These are phyloP conservation scores for Picea sitchensis DNA, from an alignment of 75 land plant species.

Conservation along the genomic window DNA sequence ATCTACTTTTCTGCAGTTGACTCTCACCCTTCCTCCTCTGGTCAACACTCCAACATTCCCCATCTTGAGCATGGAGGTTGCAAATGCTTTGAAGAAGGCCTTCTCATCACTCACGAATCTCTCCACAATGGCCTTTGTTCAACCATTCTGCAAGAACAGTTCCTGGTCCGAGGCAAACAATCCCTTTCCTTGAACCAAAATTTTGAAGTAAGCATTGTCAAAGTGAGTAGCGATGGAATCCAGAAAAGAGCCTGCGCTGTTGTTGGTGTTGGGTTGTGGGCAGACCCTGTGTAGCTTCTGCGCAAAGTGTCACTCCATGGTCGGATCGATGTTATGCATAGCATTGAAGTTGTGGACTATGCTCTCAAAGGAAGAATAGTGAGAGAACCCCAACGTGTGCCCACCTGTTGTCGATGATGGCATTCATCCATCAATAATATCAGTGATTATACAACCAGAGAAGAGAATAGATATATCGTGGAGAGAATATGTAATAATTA, in stretches of 20 bases:
- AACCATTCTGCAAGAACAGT: not conserved
- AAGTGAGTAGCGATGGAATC: constrained; percentile 14
- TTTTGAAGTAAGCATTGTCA: constrained; percentile 13
- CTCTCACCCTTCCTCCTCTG: constrained; percentile 20
- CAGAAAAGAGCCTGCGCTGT: not conserved
- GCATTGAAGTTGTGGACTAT: constrained; percentile 17
- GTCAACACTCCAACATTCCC: constrained; percentile 25
- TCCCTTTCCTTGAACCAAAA: not conserved
- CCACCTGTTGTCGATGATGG: constrained; percentile 21
- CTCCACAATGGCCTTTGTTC: constrained; percentile 36
- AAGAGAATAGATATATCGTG: too few relatives aligned
- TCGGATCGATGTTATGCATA: not conserved
- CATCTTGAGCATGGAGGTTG: constrained; percentile 45
- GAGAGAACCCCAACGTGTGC: constrained; percentile 24
- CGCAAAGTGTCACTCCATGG: constrained; percentile 11
- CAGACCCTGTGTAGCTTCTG: constrained; percentile 2
- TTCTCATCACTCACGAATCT: constrained; percentile 31
- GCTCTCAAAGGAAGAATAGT: constrained; percentile 8
- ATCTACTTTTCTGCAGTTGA: constrained; percentile 27
- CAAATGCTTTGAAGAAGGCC: constrained; percentile 50
- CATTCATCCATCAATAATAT: too few relatives aligned
- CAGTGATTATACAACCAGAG: too few relatives aligned
- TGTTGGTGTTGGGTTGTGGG: constrained; percentile 7
- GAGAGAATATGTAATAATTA: too few relatives aligned
- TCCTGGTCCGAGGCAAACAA: not conserved